A percentile compares a stretch with the other conserved stretches of the same genome.
Evolutionary conservation across 148 eudicot genomes (phyloP).

Genomic region (Fagopyrum homotropicum): DNA sequence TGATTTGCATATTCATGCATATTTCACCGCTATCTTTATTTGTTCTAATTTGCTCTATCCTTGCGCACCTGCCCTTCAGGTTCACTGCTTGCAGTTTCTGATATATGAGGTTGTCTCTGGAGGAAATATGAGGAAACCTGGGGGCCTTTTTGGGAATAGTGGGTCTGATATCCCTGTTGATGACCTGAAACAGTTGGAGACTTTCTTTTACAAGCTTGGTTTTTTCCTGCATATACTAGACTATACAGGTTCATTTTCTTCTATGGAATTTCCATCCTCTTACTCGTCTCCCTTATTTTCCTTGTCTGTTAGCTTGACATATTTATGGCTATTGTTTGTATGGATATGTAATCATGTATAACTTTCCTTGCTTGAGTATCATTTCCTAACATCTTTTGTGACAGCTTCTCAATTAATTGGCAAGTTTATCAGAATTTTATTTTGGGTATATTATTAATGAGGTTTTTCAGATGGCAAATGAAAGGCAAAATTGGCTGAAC

Average conservation of each 20-base stretch:
- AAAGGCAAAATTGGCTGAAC: not conserved
- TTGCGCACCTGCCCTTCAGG: slow-evolving; percentile 29
- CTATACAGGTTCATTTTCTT: slow-evolving; percentile 59
- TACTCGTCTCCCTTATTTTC: not conserved
- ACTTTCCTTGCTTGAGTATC: not conserved
- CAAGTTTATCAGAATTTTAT: not conserved
- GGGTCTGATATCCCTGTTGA: slow-evolving; percentile 83
- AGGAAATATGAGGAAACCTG: slow-evolving; percentile 87
- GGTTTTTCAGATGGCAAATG: not conserved
- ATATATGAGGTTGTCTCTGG: slow-evolving; percentile 98
- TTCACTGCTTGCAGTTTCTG: slow-evolving; percentile 94
- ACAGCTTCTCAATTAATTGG: not conserved
- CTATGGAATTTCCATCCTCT: not conserved
- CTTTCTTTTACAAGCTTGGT: slow-evolving; percentile 96
- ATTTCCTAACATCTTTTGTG: not conserved
- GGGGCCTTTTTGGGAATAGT: slow-evolving; percentile 89
- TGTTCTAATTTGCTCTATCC: not conserved
- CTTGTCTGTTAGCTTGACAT: not conserved
- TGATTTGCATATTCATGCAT: not conserved
- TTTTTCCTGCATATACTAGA: slow-evolving; percentile 91
- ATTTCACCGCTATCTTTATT: not conserved
- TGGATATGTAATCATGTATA: not conserved
- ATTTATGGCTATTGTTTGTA: not conserved
- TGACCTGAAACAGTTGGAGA: slow-evolving; percentile 89
- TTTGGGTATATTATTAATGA: not conserved